Evolutionary conservation across 306 rosid genomes (phyloP).

Genomic region (Glycyrrhiza uralensis): DNA sequence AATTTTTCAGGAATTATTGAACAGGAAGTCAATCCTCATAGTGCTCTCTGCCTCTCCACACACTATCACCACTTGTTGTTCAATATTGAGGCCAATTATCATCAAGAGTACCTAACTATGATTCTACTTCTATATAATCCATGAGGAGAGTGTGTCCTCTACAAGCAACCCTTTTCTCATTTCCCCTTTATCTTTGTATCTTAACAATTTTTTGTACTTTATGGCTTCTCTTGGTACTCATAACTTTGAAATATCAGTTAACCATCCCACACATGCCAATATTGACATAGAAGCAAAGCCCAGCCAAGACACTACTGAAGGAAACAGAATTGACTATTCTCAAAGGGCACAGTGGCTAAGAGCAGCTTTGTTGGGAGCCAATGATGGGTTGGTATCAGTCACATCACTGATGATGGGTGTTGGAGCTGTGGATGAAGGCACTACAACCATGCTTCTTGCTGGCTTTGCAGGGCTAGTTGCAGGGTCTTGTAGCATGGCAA

Average conservation of each 20-base stretch:
- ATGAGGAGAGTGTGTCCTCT: slow-evolving; percentile 36
- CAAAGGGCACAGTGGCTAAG: slow-evolving; percentile 54
- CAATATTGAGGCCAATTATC: slow-evolving; percentile 18
- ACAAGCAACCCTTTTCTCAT: slow-evolving; percentile 29
- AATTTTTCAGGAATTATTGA: slow-evolving; percentile 6
- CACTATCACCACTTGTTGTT: slow-evolving; percentile 4
- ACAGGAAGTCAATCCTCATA: not conserved
- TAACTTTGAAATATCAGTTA: slow-evolving; percentile 17
- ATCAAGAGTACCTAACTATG: slow-evolving; percentile 10
- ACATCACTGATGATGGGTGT: slow-evolving; percentile 61
- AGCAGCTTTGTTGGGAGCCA: slow-evolving; percentile 56
- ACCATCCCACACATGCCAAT: slow-evolving; percentile 24
- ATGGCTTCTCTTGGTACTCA: slow-evolving; percentile 41
- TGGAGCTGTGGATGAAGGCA: slow-evolving; percentile 50
- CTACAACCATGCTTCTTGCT: slow-evolving; percentile 45
- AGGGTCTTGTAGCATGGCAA: slow-evolving; percentile 66
- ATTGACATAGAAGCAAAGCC: slow-evolving; percentile 20
- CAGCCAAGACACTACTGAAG: slow-evolving; percentile 10
- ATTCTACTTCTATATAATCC: slow-evolving; percentile 6
- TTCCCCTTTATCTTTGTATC: not conserved
- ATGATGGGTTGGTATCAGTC: slow-evolving; percentile 53
- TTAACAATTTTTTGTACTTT: not conserved
- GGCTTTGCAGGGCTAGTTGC: slow-evolving; percentile 59
- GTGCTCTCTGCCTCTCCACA: slow-evolving; percentile 53
- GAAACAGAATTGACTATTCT: slow-evolving; percentile 33